These are phyloP conservation scores for Venturia aucupariae DNA, from an alignment of 2,329 filamentous ascomycete species.

Conservation along the genomic window DNA sequence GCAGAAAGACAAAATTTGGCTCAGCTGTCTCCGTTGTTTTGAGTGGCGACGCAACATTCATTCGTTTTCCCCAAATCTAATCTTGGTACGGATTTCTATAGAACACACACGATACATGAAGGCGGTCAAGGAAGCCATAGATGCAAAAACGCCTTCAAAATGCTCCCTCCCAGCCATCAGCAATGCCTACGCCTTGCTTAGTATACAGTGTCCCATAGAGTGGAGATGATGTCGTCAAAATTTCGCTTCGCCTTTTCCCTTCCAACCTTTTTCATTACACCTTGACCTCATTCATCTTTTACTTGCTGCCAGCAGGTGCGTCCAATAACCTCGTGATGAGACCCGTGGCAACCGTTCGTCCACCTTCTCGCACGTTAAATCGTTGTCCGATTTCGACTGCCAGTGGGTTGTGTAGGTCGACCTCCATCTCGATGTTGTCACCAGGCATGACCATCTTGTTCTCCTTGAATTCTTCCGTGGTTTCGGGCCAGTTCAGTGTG, in stretches of 20 bases:
- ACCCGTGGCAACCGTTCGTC: conserved; percentile 45
- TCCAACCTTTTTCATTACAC: not conserved
- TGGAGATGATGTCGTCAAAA: conserved; percentile 3
- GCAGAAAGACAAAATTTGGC: too few relatives aligned
- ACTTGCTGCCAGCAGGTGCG: not conserved
- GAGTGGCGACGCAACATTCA: not conserved
- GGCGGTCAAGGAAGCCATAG: not conserved
- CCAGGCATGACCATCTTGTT: conserved; percentile 91
- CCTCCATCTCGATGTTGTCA: conserved; percentile 97
- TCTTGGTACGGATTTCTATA: not conserved
- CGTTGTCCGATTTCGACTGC: conserved; percentile 87
- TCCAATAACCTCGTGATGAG: conserved; percentile 31
- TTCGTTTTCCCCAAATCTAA: not conserved
- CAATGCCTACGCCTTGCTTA: conserved; percentile 3
- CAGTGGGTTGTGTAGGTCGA: conserved; percentile 73
- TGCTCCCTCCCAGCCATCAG: not conserved
- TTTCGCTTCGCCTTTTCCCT: not conserved
- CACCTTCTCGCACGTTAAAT: conserved; percentile 97
- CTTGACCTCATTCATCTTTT: not conserved
- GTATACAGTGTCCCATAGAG: conserved; percentile 6
- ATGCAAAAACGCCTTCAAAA: conserved; percentile 5
- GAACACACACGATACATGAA: not conserved
- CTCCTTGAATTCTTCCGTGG: conserved; percentile 54
- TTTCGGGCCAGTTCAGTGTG: conserved; percentile 78
- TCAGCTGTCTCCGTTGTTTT: not conserved